Evolutionary conservation across 192 early-diverging fungal genomes (phyloP).

Genomic region (Geranomyces michiganensis): DNA sequence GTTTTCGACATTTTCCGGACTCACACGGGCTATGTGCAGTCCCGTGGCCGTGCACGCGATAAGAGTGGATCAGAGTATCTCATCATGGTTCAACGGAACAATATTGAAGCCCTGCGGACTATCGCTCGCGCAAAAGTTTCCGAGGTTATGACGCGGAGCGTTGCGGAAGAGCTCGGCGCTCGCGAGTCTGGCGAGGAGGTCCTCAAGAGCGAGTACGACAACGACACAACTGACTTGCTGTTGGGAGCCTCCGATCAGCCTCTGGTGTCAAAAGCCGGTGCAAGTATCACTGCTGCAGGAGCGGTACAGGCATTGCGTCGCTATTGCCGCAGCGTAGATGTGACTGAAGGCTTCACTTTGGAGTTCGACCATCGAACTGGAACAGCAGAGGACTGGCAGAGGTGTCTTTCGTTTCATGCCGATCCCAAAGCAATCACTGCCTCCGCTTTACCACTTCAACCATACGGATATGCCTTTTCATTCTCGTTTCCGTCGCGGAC

Average conservation of each 20-base stretch:
- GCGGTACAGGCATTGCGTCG: slow-evolving; percentile 16
- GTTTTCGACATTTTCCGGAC: slow-evolving; percentile 83
- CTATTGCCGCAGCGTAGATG: slow-evolving; percentile 9
- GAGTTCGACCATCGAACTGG: slow-evolving; percentile 18
- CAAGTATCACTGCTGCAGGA: slow-evolving; percentile 15
- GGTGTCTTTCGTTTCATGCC: slow-evolving; percentile 11
- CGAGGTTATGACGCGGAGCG: slow-evolving; percentile 43
- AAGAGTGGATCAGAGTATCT: slow-evolving; percentile 72
- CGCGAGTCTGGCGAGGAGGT: slow-evolving; percentile 5
- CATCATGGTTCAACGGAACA: slow-evolving; percentile 66
- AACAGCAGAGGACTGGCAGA: slow-evolving; percentile 4
- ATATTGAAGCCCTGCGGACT: slow-evolving; percentile 38
- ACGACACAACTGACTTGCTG: slow-evolving; percentile 28
- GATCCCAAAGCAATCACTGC: neutral
- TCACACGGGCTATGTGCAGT: slow-evolving; percentile 86
- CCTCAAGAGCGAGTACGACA: slow-evolving; percentile 16
- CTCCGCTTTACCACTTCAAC: neutral
- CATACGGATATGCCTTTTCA: slow-evolving; percentile 25
- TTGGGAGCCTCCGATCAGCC: slow-evolving; percentile 24
- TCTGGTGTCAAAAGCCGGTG: slow-evolving; percentile 24
- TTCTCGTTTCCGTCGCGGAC: slow-evolving; percentile 23
- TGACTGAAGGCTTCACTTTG: neutral
- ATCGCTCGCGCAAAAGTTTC: slow-evolving; percentile 46
- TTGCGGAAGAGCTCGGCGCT: slow-evolving; percentile 29
- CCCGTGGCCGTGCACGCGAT: slow-evolving; percentile 84